Evolutionary conservation across 768 basidiomycete genomes (phyloP).

Genomic region (Hygrocybe coccinea): DNA sequence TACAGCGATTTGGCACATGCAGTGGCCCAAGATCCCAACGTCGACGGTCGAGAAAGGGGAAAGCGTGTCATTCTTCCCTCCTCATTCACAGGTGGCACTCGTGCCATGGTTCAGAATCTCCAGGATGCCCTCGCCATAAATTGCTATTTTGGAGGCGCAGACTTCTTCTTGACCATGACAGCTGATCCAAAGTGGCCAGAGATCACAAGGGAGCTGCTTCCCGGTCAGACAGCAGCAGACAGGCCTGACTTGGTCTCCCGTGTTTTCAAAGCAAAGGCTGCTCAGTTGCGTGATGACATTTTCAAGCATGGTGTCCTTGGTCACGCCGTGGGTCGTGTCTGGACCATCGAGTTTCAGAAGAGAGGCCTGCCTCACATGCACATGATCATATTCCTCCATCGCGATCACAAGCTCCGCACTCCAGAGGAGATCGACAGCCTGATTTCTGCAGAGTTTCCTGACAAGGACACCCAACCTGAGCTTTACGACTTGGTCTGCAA

Average conservation of each 20-base stretch:
- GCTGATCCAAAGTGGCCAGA: conserved; percentile 42
- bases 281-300: conserved; percentile 34
- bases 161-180: conserved; percentile 46
- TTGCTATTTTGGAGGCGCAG: conserved; percentile 27
- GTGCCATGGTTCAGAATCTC: conserved; percentile 39
- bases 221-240: conserved; percentile 37
- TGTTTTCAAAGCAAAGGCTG: conserved; percentile 43
- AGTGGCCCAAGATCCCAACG: conserved; percentile 15
- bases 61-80: conserved; percentile 37
- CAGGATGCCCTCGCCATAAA: conserved; percentile 45
- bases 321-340: conserved; percentile 37
- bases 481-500: conserved; percentile 33
- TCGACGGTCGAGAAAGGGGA: conserved; percentile 31
- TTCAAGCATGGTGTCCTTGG: conserved; percentile 39
- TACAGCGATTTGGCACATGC: conserved; percentile 34
- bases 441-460: conserved; percentile 35
- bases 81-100: conserved; percentile 37
- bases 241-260: conserved; percentile 44
- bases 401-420: conserved; percentile 28
- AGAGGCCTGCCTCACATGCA: conserved; percentile 53
- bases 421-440: conserved; percentile 35
- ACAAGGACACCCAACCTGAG: conserved; percentile 29
- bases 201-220: conserved; percentile 32
- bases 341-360: conserved; percentile 57
- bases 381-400: conserved; percentile 39